Evolutionary conservation across 176 grass and related monocot genomes (phyloP).

Genomic region (Avena atlantica): DNA sequence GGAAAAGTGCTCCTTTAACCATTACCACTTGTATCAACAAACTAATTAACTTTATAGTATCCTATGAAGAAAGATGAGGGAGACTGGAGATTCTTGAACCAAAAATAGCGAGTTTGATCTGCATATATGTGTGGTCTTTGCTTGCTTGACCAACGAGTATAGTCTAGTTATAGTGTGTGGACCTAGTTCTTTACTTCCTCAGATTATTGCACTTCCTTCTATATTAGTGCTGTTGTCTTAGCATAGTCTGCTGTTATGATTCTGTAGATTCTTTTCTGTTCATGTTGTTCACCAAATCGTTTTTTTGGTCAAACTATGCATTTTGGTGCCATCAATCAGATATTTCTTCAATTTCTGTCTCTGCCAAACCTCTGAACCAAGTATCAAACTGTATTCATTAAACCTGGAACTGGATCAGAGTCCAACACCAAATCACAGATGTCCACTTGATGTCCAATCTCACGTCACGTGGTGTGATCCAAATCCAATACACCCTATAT

Average conservation of each 20-base stretch:
- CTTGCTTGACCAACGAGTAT: neutral
- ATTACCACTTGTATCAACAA: neutral
- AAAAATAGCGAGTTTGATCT: constrained; percentile 11
- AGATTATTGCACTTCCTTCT: neutral
- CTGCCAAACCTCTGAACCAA: too few relatives aligned
- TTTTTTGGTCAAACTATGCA: neutral
- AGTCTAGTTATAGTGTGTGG: neutral
- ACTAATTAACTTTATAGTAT: constrained; percentile 4
- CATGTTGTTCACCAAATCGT: neutral
- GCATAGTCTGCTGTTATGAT: neutral
- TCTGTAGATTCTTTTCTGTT: neutral
- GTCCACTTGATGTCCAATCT: too few relatives aligned
- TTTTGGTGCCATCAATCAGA: neutral
- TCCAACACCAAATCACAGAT: too few relatives aligned
- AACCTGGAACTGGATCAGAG: too few relatives aligned
- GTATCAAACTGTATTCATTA: too few relatives aligned
- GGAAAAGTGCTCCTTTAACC: neutral
- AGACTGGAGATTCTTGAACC: neutral
- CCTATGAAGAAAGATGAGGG: neutral
- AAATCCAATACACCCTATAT: too few relatives aligned
- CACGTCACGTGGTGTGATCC: too few relatives aligned
- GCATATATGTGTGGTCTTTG: neutral
- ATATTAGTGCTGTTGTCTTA: neutral
- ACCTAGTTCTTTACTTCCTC: neutral
- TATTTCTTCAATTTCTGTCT: neutral